Conservation (phyloP, 2,329 filamentous ascomycete genomes). For the Falciphora oryzae region DNA sequence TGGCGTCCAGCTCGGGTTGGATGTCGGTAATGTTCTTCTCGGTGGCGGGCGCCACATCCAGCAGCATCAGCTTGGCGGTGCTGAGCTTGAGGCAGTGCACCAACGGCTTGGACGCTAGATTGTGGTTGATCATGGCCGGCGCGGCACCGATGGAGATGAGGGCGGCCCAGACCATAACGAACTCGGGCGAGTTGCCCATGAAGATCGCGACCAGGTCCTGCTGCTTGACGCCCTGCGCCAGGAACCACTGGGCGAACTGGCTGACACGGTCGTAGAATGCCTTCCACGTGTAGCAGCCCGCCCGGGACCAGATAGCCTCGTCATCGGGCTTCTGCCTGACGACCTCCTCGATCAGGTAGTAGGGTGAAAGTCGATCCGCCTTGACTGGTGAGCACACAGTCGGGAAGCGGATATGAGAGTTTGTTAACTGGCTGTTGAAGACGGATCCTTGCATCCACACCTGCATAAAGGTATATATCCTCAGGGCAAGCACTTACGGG, state of each 20-base stretch:
- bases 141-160: slow-evolving; percentile 61
- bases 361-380: slow-evolving; percentile 51
- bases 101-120: slow-evolving; percentile 57
- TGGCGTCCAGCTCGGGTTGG: slow-evolving; percentile 40
- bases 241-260: slow-evolving; percentile 58
- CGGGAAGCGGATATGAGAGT: background rate
- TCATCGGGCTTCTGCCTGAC: slow-evolving; percentile 45
- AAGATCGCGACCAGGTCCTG: slow-evolving; percentile 60
- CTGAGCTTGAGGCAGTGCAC: slow-evolving; percentile 60
- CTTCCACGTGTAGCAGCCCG: slow-evolving; percentile 52
- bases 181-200: slow-evolving; percentile 62
- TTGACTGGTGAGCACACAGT: slow-evolving; percentile 29
- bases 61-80: slow-evolving; percentile 48
- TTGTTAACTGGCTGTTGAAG: background rate
- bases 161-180: slow-evolving; percentile 60
- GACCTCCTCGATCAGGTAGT: slow-evolving; percentile 58
- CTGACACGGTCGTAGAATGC: slow-evolving; percentile 49
- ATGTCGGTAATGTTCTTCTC: slow-evolving; percentile 53
- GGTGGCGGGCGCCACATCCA: slow-evolving; percentile 51
- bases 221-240: slow-evolving; percentile 49
- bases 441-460: background rate
- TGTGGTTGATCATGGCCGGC: slow-evolving; percentile 67
- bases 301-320: slow-evolving; percentile 62
- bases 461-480: slow-evolving; percentile 5
- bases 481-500: slow-evolving; percentile 31